Percentiles rank a stretch among this genome's conserved stretches.
phyloP scores from a whole-genome alignment of 495 filamentous ascomycete species.

The Bryoglossum gracile region DNA sequence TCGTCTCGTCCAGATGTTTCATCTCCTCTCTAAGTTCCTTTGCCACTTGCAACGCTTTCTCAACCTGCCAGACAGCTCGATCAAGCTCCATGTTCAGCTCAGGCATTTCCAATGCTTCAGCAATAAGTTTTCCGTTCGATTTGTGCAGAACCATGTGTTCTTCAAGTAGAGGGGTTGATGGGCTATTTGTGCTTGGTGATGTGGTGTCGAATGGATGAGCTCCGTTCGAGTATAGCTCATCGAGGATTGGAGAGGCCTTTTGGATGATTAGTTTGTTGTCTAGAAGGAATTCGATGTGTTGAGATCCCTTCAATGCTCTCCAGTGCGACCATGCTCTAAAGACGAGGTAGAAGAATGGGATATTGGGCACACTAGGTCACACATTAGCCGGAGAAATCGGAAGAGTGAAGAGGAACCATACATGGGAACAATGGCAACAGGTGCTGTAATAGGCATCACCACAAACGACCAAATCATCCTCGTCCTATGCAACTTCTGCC shows the following conservation, averaged over 20 bases:
- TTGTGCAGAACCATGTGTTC: slow-evolving; percentile 55
- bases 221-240: slow-evolving; percentile 59
- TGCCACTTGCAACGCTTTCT: slow-evolving; percentile 53
- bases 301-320: slow-evolving; percentile 73
- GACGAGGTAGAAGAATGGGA: slow-evolving; percentile 94
- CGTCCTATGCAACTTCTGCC: slow-evolving; percentile 66
- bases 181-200: neutral
- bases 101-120: slow-evolving; percentile 65
- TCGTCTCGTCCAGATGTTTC: slow-evolving; percentile 17
- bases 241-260: slow-evolving; percentile 56
- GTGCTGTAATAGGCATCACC: slow-evolving; percentile 76
- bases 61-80: slow-evolving; percentile 80
- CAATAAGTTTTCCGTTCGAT: slow-evolving; percentile 55
- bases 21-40: slow-evolving; percentile 27
- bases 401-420: slow-evolving; percentile 49
- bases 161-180: slow-evolving; percentile 23
- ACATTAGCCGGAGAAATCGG: neutral
- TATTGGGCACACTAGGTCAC: slow-evolving; percentile 66
- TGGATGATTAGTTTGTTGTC: slow-evolving; percentile 58
- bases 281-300: slow-evolving; percentile 75
- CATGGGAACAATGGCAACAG: slow-evolving; percentile 72
- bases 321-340: slow-evolving; percentile 70
- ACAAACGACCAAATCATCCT: slow-evolving; percentile 73
- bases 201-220: slow-evolving; percentile 20
- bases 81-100: slow-evolving; percentile 85